Percentiles rank a stretch among this genome's conserved stretches.
Evolutionary conservation across 164 flowering plant genomes (phyloP).

Genomic region (Vitis rotundifolia): DNA sequence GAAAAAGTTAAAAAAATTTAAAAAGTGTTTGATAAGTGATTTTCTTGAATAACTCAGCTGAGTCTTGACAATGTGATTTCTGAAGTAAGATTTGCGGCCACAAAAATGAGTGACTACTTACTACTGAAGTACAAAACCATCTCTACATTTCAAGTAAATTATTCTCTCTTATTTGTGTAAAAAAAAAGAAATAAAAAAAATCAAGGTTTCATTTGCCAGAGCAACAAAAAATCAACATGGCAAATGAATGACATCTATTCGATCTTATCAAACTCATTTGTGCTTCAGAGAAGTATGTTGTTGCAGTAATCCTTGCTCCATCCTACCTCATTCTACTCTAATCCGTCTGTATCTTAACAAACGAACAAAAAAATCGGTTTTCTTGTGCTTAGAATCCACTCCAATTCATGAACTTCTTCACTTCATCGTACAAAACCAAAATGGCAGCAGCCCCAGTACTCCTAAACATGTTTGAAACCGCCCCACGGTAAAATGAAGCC

Average conservation of each 20-base stretch:
- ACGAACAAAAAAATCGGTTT: conserved; percentile 2
- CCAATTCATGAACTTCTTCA: conserved; percentile 81
- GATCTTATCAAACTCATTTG: conserved; percentile 1
- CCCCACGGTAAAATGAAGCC: conserved; percentile 84
- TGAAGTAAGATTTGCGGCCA: too few relatives aligned
- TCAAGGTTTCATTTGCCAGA: conserved; percentile 14
- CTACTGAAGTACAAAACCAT: too few relatives aligned
- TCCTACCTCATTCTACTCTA: conserved; percentile 8
- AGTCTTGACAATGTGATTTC: too few relatives aligned
- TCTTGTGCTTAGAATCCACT: conserved; percentile 36
- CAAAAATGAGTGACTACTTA: too few relatives aligned
- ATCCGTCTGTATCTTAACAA: neutral
- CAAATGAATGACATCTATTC: conserved; percentile 9
- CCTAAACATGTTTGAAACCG: conserved; percentile 86
- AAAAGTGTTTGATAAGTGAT: too few relatives aligned
- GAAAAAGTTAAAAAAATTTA: too few relatives aligned
- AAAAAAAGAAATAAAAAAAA: conserved; percentile 9
- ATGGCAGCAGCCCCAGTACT: conserved; percentile 96
- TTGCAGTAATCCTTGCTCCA: neutral
- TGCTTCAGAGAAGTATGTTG: neutral
- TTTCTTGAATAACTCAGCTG: too few relatives aligned
- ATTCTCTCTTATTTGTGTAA: conserved; percentile 1
- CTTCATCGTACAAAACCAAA: conserved; percentile 86
- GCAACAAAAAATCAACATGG: conserved; percentile 5
- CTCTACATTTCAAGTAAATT: too few relatives aligned